phyloP scores from a whole-genome alignment of 129 eudicot genomes.

The Ambrosia artemisiifolia region DNA sequence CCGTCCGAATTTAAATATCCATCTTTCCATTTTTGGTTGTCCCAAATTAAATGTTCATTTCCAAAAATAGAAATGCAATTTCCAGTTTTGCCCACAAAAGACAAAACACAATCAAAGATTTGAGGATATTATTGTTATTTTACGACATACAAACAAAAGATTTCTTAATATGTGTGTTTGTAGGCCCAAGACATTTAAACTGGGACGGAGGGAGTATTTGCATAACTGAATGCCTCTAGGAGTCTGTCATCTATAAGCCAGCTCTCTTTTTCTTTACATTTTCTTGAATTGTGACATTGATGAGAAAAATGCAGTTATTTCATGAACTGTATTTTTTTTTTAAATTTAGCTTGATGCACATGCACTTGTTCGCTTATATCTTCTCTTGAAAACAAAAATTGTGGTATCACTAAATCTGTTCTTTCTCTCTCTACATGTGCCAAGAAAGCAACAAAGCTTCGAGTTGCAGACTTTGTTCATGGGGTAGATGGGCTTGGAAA shows the following conservation, averaged over 20 bases:
- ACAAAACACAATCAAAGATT: no score
- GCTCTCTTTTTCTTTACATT: background rate
- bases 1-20: no score
- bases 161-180: no score
- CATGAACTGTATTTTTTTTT: background rate
- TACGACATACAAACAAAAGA: no score
- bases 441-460: slow-evolving; percentile 92
- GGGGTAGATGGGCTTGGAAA: slow-evolving; percentile 98
- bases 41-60: no score
- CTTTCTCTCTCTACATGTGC: slow-evolving; percentile 12
- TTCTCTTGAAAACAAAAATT: slow-evolving; percentile 5
- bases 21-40: no score
- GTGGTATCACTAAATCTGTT: background rate
- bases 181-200: no score
- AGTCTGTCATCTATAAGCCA: background rate
- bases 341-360: background rate
- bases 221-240: background rate
- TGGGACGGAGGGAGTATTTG: no score
- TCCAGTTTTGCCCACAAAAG: no score
- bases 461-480: slow-evolving; percentile 93
- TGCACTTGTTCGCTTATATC: background rate
- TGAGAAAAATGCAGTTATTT: background rate
- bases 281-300: background rate
- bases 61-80: no score
- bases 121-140: no score